Evolutionary conservation across 176 grass and related monocot genomes (phyloP), one percentile per base, ranked within the genome.

Genomic region (Oryza coarctata): DNA sequence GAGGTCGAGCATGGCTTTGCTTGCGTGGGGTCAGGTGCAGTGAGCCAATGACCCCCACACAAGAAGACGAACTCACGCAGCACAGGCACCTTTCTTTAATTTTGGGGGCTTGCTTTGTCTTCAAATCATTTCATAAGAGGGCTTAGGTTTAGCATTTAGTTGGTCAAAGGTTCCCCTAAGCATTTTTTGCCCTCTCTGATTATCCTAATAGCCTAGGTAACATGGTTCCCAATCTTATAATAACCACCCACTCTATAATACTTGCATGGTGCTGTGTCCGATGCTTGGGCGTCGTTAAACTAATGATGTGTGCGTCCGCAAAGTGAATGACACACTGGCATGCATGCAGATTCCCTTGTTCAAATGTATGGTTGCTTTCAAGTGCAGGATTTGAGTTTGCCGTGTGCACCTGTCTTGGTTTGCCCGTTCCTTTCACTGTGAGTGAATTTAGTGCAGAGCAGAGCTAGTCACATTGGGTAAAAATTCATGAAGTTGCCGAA

Each of bases 161-260:
- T 81, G 86, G 92, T 91, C 92, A 91, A 94, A 94, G 82, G 89
- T 94, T 87, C 92, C 88, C 83, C 79, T 83, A 85, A 87, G 84
- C 86, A 90, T 71, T 91, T 91, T 91, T 91, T 89, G 92, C 83
- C 88, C 83, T 84, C 76, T 94, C 81, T 77, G 76, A 68, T 63
- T 87, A 88, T 80, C 66, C 40, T 89, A 89, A 82, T 86, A 83
- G 63, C 78, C 63, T 82, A 41, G 58, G 83, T 86, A 89, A 85
- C 87, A 89, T 85, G 87, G 57, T 83, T 36, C 43, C 25, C 17
- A 72, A 72, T 30, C 78, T 61, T 89, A 86, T 58, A 78, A 61
- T 89, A 86, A 71, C 71, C 65, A 15, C 41, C 72, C 38, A 66
- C n/a, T 17, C 39, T 78, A 77, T 89, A 82, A 73, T 85, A 82